Percentiles rank a stretch among this genome's conserved stretches.
Conservation (phyloP, 2,329 filamentous ascomycete species). For the Ceratocystis smalleyi region DNA sequence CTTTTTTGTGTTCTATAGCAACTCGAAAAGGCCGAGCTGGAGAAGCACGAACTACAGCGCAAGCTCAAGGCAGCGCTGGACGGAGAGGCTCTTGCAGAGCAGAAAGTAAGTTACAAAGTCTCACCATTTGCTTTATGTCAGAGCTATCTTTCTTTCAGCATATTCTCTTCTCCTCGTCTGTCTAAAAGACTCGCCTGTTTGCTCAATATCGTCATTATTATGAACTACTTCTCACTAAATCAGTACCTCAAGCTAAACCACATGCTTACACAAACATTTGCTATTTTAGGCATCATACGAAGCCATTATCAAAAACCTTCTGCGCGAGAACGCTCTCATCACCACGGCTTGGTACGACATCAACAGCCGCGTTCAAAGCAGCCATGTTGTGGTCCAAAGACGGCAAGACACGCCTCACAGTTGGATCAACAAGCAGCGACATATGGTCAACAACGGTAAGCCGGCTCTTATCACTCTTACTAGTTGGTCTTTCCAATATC, state of each 20-base stretch:
- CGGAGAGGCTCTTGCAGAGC: slow-evolving; percentile 33
- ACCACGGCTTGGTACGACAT: slow-evolving; percentile 78
- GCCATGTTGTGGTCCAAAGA: slow-evolving; percentile 62
- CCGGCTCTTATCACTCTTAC: slow-evolving; percentile 21
- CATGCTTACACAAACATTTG: neutral
- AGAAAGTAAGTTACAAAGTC: slow-evolving; percentile 33
- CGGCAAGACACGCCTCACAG: slow-evolving; percentile 60
- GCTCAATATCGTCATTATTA: neutral
- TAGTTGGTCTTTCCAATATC: neutral
- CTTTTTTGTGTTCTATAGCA: slow-evolving; percentile 28
- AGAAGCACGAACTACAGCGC: slow-evolving; percentile 40
- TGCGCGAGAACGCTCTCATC: slow-evolving; percentile 64
- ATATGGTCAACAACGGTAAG: slow-evolving; percentile 39
- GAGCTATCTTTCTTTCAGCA: neutral
- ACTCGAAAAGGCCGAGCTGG: slow-evolving; percentile 42
- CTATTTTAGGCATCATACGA: slow-evolving; percentile 34
- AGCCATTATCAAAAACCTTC: slow-evolving; percentile 49
- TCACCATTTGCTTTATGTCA: neutral
- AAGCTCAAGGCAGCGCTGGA: slow-evolving; percentile 38
- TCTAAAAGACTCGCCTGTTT: neutral
- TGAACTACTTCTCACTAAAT: neutral
- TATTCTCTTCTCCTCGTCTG: neutral
- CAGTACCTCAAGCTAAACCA: neutral
- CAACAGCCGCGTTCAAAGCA: slow-evolving; percentile 62
- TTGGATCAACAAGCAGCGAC: slow-evolving; percentile 72